Conservation (phyloP, 1,139 yeast species). For the Pneumocystis murina region DNA sequence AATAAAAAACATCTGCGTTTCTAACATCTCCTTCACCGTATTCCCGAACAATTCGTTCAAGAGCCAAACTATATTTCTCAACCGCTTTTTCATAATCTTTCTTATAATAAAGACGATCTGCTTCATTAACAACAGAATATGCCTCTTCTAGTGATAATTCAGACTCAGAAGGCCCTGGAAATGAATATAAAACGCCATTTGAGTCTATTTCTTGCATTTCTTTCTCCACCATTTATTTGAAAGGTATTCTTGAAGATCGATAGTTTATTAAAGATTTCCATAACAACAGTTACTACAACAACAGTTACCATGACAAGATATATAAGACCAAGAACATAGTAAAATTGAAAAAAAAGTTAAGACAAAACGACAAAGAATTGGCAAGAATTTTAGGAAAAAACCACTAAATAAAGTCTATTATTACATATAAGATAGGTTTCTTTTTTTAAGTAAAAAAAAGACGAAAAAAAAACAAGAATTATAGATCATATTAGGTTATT, state of each 20-base stretch:
- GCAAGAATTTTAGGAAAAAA: too few relatives aligned
- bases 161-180: slow-evolving; percentile 22
- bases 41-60: slow-evolving; percentile 39
- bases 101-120: slow-evolving; percentile 45
- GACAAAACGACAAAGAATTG: too few relatives aligned
- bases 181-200: too few relatives aligned
- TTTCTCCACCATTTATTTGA: neutral
- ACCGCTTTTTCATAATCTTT: slow-evolving; percentile 56
- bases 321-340: too few relatives aligned
- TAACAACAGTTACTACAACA: neutral
- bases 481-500: too few relatives aligned
- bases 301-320: neutral
- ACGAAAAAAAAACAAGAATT: too few relatives aligned
- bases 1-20: slow-evolving; percentile 51
- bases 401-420: too few relatives aligned
- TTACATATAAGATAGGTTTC: too few relatives aligned
- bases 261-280: neutral
- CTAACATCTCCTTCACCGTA: slow-evolving; percentile 36
- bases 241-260: neutral
- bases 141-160: slow-evolving; percentile 10
- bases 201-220: neutral
- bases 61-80: slow-evolving; percentile 60
- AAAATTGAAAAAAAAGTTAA: too few relatives aligned
- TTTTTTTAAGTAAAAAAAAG: too few relatives aligned
- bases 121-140: slow-evolving; percentile 26